These are phyloP conservation scores for Arthroderma sp. DNA, from an alignment of 2,329 filamentous ascomycete species.

Conservation along the genomic window DNA sequence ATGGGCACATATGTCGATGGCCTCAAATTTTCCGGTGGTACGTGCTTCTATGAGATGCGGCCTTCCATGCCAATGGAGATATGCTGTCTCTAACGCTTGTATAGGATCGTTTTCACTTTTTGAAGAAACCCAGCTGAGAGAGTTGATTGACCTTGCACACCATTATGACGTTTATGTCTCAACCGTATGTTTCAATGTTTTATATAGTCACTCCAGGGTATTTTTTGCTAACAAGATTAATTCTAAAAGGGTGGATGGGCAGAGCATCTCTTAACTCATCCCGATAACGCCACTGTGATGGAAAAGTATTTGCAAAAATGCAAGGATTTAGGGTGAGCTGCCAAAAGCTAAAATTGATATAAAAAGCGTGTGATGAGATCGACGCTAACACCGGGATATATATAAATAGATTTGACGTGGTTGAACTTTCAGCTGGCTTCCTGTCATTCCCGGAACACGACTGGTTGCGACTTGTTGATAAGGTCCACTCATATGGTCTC, in stretches of 20 bases:
- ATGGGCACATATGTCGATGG: slow-evolving; percentile 44
- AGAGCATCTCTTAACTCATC: slow-evolving; percentile 40
- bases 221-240: not conserved
- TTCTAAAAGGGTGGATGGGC: slow-evolving; percentile 37
- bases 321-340: slow-evolving; percentile 35
- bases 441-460: slow-evolving; percentile 41
- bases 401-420: slow-evolving; percentile 36
- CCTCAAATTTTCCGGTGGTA: slow-evolving; percentile 41
- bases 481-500: slow-evolving; percentile 35
- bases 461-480: slow-evolving; percentile 40
- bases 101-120: slow-evolving; percentile 39
- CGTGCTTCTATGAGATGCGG: not conserved
- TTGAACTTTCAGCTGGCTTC: slow-evolving; percentile 42
- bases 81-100: not conserved
- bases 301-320: slow-evolving; percentile 40
- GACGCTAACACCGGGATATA: not conserved
- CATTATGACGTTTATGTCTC: slow-evolving; percentile 39
- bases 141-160: slow-evolving; percentile 39
- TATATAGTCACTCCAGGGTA: not conserved
- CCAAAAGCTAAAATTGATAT: not conserved
- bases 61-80: not conserved
- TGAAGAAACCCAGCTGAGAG: slow-evolving; percentile 32
- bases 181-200: slow-evolving; percentile 24
- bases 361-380: not conserved
- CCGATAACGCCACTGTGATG: slow-evolving; percentile 32